Base-by-base conservation (phyloP, 306 rosid species). In the Carpinus fangiana region DNA sequence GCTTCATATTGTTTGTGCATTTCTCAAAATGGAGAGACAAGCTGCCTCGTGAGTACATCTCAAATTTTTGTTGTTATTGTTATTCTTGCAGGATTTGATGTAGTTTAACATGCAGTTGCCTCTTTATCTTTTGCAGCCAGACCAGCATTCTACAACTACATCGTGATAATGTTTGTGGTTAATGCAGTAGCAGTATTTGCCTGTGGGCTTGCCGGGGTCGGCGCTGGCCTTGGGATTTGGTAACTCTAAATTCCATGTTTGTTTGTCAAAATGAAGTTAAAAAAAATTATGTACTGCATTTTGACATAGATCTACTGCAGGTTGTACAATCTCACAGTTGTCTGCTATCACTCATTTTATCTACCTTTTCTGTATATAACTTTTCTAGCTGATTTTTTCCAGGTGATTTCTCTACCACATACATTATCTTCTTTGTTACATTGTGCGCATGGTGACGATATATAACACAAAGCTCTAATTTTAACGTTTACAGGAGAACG, bases 21-120 rank as follows among this genome's bases (percentile, higher is more conserved):
- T 86, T 89, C 82, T 84, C 91, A 50, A 90, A 90, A 84, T 89
- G 91, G 94, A 93, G 87, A 86, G 94, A 89, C 76, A 89, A 87
- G 87, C 76, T 89, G 14, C 93, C 94, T 36, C 94, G 96, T 89
- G 81, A 90, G 96, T 86, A 73, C 64, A 68, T 70, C 18, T 60
- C 38, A 46, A 36, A 47, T 28, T 82, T 70, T 70, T 53, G 13
- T 8, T 60, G 48, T 64, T 45, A 26, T 46, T 31, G 57, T 65
- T 48, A 36, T 59, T 26, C 54, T 41, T 41, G 47, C 10, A 8
- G 14, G 45, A 26, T 46, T 59, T 4, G 20, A 54, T 16, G 17
- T 41, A 52, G 34, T 79, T 78, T 76, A 17, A 79, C 73, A 31
- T 65, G 10, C 41, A 54, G 43, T 23, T 87, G 53, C 48, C 23